Evolutionary conservation across 352 stramenopile species (phyloP).

Genomic region (Phytophthora agathidicida): DNA sequence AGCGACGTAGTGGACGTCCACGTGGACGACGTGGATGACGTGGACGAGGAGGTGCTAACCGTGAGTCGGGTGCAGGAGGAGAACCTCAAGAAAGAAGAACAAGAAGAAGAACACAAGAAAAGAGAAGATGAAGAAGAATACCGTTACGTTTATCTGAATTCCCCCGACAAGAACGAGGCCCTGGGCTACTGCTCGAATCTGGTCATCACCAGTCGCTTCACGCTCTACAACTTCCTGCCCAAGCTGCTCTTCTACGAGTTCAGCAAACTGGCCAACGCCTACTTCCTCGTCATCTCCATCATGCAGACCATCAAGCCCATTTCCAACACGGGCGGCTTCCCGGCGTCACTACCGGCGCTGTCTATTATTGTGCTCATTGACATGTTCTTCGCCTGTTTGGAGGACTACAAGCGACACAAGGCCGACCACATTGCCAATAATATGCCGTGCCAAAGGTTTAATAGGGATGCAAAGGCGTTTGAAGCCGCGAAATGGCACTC

Average conservation of each 20-base stretch:
- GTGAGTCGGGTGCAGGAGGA: constrained; percentile 32
- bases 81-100: neutral
- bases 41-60: constrained; percentile 6
- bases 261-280: constrained; percentile 93
- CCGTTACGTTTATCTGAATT: constrained; percentile 78
- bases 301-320: constrained; percentile 93
- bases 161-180: constrained; percentile 57
- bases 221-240: constrained; percentile 90
- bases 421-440: constrained; percentile 90
- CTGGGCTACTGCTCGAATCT: constrained; percentile 74
- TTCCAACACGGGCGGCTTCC: constrained; percentile 92
- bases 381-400: constrained; percentile 91
- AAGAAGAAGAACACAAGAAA: neutral
- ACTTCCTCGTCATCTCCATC: constrained; percentile 93
- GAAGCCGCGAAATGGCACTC: constrained; percentile 73
- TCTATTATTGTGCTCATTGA: constrained; percentile 94
- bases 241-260: constrained; percentile 93
- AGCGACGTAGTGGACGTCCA: constrained; percentile 38
- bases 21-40: constrained; percentile 39
- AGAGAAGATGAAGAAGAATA: constrained; percentile 51
- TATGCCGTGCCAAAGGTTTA: constrained; percentile 58
- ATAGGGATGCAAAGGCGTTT: constrained; percentile 47
- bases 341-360: constrained; percentile 90
- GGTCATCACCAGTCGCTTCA: constrained; percentile 92
- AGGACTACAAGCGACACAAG: constrained; percentile 91